Conservation (phyloP, 345 rosid species). For the Linum tenue region DNA sequence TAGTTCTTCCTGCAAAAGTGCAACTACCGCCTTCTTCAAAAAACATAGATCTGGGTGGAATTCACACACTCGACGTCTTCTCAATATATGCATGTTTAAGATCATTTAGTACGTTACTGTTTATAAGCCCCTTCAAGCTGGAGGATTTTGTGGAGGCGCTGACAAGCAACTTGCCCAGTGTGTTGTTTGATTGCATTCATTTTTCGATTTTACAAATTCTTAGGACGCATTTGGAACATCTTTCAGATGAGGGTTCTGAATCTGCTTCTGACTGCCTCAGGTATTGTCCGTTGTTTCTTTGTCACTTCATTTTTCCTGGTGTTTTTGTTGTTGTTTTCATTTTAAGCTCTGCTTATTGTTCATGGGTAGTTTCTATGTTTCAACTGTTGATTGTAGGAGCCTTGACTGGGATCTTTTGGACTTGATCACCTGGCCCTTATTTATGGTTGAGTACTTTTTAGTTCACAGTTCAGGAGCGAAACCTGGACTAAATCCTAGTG, state of each 20-base stretch:
- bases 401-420: slow-evolving; percentile 83
- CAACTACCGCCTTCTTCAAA: slow-evolving; percentile 67
- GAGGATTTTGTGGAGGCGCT: slow-evolving; percentile 72
- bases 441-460: slow-evolving; percentile 66
- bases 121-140: slow-evolving; percentile 88
- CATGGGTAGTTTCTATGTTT: slow-evolving; percentile 18
- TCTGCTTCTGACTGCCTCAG: slow-evolving; percentile 86
- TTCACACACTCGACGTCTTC: slow-evolving; percentile 52
- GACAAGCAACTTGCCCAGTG: slow-evolving; percentile 41
- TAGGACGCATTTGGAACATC: slow-evolving; percentile 66
- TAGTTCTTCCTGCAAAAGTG: slow-evolving; percentile 47
- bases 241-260: slow-evolving; percentile 62
- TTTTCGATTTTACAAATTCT: slow-evolving; percentile 67
- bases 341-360: slow-evolving; percentile 12
- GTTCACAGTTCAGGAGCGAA: slow-evolving; percentile 48
- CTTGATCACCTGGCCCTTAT: slow-evolving; percentile 75
- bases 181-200: slow-evolving; percentile 74
- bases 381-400: slow-evolving; percentile 53
- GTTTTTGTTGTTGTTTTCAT: neutral
- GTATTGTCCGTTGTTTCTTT: slow-evolving; percentile 32
- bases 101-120: slow-evolving; percentile 73
- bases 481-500: slow-evolving; percentile 46
- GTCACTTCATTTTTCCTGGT: neutral
- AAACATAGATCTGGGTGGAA: slow-evolving; percentile 51
- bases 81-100: slow-evolving; percentile 74